phyloP scores from a whole-genome alignment of 108 stramenopile genomes.

The Nitzschia sp. region DNA sequence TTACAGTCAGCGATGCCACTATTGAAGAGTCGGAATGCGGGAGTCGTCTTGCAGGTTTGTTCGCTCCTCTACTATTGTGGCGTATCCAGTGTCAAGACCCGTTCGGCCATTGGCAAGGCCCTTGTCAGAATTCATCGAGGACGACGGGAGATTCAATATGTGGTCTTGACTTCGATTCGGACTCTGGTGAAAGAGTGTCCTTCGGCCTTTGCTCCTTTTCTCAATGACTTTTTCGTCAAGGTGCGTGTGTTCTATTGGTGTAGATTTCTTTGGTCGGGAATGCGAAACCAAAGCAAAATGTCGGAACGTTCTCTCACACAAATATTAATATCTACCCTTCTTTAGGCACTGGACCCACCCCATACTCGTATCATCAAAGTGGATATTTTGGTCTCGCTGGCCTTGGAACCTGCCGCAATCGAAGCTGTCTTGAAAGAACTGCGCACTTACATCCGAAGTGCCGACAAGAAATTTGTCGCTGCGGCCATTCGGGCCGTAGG shows the following conservation, averaged over 20 bases:
- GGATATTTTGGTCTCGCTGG: slow-evolving; percentile 89
- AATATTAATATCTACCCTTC: neutral
- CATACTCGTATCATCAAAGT: slow-evolving; percentile 95
- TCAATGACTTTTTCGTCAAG: slow-evolving; percentile 95
- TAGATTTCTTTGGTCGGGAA: neutral
- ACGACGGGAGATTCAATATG: slow-evolving; percentile 95
- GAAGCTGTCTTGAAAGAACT: slow-evolving; percentile 91
- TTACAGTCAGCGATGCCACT: slow-evolving; percentile 87
- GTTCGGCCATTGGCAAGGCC: slow-evolving; percentile 89
- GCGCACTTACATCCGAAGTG: slow-evolving; percentile 89
- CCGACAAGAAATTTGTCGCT: slow-evolving; percentile 85
- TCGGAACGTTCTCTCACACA: neutral
- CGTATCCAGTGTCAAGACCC: slow-evolving; percentile 72
- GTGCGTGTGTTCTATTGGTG: slow-evolving; percentile 30
- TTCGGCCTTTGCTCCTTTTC: slow-evolving; percentile 93
- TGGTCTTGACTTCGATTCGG: slow-evolving; percentile 91
- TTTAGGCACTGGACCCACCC: slow-evolving; percentile 84
- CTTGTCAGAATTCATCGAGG: slow-evolving; percentile 95
- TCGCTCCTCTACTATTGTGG: slow-evolving; percentile 94
- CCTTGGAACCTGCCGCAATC: slow-evolving; percentile 80
- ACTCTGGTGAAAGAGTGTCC: slow-evolving; percentile 90
- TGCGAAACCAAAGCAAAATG: no score
- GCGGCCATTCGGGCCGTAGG: slow-evolving; percentile 91
- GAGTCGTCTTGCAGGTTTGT: slow-evolving; percentile 94
- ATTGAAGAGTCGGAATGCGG: slow-evolving; percentile 92